These are phyloP conservation scores for Hypoxylon sp. DNA, from an alignment of 2,329 filamentous ascomycete species.

Conservation along the genomic window DNA sequence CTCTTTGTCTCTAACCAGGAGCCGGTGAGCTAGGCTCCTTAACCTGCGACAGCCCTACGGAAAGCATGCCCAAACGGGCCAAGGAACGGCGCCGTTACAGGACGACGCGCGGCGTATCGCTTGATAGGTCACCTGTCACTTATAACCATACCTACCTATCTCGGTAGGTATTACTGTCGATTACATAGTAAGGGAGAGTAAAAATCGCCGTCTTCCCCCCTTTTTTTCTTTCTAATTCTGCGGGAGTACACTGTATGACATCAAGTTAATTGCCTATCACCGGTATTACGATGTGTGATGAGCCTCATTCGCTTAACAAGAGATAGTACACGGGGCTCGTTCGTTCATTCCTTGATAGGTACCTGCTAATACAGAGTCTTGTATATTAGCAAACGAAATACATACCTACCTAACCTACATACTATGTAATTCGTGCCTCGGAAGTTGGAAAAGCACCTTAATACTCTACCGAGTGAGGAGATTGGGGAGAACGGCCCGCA, in stretches of 20 bases:
- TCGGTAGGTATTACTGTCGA: conserved; percentile 41
- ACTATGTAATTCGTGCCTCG: conserved; percentile 13
- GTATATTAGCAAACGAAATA: conserved; percentile 21
- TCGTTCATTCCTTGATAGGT: conserved; percentile 8
- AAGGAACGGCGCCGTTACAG: conserved; percentile 39
- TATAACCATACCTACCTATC: conserved; percentile 39
- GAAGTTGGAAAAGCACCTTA: conserved; percentile 31
- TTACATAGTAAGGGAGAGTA: conserved; percentile 42
- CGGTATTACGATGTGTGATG: conserved; percentile 28
- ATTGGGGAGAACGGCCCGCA: conserved; percentile 42
- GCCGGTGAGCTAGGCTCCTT: conserved; percentile 34
- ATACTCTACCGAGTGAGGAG: conserved; percentile 39
- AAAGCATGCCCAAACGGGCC: conserved; percentile 38
- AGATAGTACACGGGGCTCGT: neutral
- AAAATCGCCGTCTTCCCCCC: conserved; percentile 16
- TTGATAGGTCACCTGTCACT: conserved; percentile 42
- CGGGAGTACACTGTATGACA: conserved; percentile 6
- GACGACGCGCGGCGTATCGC: conserved; percentile 40
- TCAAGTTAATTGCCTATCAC: neutral
- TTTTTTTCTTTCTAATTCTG: conserved; percentile 15
- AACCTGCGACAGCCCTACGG: conserved; percentile 43
- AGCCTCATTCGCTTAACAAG: conserved; percentile 32
- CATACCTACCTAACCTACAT: no score
- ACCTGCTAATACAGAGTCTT: conserved; percentile 4
- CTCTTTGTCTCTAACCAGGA: conserved; percentile 16